Base-by-base conservation (phyloP, 768 basidiomycete species). In the Arthromyces matolae region DNA sequence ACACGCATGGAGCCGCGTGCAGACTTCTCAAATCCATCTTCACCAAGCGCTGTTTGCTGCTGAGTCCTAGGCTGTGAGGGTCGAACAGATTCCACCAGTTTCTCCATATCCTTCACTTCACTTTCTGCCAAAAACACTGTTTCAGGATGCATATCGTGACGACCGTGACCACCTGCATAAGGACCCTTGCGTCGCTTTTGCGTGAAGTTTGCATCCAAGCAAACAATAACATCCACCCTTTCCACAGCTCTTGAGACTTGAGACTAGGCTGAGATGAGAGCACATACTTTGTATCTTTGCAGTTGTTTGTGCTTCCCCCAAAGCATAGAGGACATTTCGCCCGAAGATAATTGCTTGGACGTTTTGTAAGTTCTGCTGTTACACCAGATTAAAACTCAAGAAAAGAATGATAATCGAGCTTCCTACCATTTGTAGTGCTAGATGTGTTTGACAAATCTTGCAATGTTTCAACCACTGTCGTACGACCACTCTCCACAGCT, bases 131-230 rank as follows among this genome's bases (percentile, higher is more conserved):
- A 24, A 42, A 64, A 68, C 5, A 59, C 45, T 0, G 59, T 50
- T 0, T 50, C 38, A 1, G 63, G 60, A 44, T 64, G 62, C 0
- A 22, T 23, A 22, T 33, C 25, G 14, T 56, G 52, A 0, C 57
- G 56, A 33, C 62, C 56, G 1, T 49, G 53, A 8, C 42, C 34
- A 14, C n/a, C n/a, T n/a, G n/a, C n/a, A n/a, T 53, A 31, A 0
- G 45, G 46, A 33, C 55, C 39, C 2, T 53, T 55, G 42, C n/a
- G n/a, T n/a, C n/a, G n/a, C n/a, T 69, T 68, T 42, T 71, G 68
- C 19, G 58, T 65, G 37, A 71, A 69, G 49, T 63, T 65, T 1
- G 58, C 62, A 52, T 71, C 68, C 8, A 64, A 14, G 38, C 64
- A 67, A 3, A 67, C 60, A 24, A 66, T 53, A 12, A 57, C 45